phyloP scores from a whole-genome alignment of 2,329 filamentous ascomycete species.

The Alternaria hordeiaustralica region DNA sequence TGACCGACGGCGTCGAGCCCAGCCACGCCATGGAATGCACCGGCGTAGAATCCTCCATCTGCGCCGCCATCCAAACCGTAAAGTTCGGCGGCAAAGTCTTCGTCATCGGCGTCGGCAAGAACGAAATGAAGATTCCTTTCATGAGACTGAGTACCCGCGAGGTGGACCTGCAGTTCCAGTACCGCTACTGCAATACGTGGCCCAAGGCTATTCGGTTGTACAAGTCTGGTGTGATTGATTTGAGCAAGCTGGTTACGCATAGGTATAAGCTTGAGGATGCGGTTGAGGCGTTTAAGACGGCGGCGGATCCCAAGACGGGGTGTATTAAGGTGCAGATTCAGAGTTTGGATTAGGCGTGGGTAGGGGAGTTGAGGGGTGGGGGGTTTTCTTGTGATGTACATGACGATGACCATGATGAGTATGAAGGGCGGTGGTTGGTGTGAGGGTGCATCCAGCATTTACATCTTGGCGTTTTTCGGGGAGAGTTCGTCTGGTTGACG shows the following conservation, averaged over 20 bases:
- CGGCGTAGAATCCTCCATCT: conserved; percentile 88
- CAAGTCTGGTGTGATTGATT: conserved; percentile 80
- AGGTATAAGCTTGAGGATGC: conserved; percentile 84
- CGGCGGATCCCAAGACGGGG: conserved; percentile 84
- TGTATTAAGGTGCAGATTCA: conserved; percentile 99
- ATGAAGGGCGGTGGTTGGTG: not conserved
- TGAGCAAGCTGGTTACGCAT: conserved; percentile 86
- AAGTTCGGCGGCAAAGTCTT: conserved; percentile 98
- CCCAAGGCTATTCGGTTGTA: conserved; percentile 89
- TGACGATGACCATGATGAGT: not conserved
- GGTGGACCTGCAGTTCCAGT: conserved; percentile 95
- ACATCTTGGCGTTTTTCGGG: not conserved
- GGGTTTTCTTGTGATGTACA: not conserved
- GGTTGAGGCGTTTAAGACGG: conserved; percentile 86
- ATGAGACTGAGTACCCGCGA: conserved; percentile 91
- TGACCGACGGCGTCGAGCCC: conserved; percentile 77
- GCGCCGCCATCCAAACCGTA: conserved; percentile 83
- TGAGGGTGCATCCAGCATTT: not conserved
- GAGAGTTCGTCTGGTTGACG: not conserved
- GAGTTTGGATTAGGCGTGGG: conserved; percentile 54
- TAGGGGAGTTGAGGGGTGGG: not conserved
- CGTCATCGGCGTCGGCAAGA: conserved; percentile 92
- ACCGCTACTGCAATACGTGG: conserved; percentile 96
- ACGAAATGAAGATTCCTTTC: conserved; percentile 94
- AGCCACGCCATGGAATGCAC: conserved; percentile 89